Evolutionary conservation across 768 basidiomycete species (phyloP).

Genomic region (Tulasnella calospora): DNA sequence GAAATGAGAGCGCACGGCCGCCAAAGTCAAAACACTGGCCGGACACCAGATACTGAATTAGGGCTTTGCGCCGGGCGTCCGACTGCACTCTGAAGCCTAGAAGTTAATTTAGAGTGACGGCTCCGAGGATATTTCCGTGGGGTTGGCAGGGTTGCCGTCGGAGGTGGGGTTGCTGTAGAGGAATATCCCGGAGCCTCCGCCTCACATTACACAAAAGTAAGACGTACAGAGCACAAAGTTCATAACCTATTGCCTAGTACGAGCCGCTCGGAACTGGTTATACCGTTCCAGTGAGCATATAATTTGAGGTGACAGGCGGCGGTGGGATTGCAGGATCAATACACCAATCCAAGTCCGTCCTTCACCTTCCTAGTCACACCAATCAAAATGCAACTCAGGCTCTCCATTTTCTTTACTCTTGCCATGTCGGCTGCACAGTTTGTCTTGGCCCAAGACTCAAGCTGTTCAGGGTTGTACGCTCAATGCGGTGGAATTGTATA

Average conservation of each 20-base stretch:
- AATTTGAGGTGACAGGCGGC: background rate
- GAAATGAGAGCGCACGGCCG: too few species aligned
- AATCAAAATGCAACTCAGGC: background rate
- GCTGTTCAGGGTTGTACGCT: background rate
- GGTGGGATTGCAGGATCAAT: background rate
- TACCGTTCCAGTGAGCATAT: background rate
- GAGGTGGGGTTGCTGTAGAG: too few species aligned
- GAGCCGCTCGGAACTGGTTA: background rate
- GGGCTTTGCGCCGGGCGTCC: too few species aligned
- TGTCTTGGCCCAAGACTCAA: background rate
- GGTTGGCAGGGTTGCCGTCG: too few species aligned
- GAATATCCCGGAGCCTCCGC: too few species aligned
- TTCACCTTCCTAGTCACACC: background rate
- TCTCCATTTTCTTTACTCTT: background rate
- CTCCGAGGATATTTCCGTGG: too few species aligned
- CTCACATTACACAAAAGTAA: too few species aligned
- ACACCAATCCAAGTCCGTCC: background rate
- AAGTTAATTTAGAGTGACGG: too few species aligned
- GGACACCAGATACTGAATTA: too few species aligned
- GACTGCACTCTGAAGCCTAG: too few species aligned
- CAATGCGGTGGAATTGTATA: background rate
- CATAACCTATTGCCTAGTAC: background rate
- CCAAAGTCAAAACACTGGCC: too few species aligned
- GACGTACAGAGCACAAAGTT: background rate
- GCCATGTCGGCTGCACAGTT: background rate